Evolutionary conservation across 306 rosid species (phyloP), one percentile per base, ranked within the genome.

Genomic region (Spatholobus suberectus): DNA sequence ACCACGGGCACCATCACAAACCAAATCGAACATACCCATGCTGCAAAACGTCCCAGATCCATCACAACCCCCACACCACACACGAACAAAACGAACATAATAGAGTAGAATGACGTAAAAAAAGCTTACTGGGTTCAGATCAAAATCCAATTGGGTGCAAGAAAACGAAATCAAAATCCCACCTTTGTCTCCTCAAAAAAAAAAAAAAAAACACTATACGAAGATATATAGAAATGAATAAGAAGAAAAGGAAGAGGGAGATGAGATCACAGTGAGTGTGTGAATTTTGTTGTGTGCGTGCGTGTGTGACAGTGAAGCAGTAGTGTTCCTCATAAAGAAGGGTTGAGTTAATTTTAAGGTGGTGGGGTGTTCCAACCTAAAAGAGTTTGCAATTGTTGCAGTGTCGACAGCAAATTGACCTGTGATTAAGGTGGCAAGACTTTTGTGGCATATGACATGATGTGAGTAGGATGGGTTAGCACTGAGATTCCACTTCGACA

Each of bases 61-160:
- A 69, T 54, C 38, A 75, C n/a, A 40, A 73, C n/a, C 59, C 35
- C 43, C 8, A 5, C 1, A 69, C 34, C 54, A 12, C 20, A n/a
- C 11, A 49, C 23, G 32, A 4, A 8, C 58, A 46, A 80, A 85
- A 18, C 4, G 26, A 66, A 43, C 77, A 65, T 1, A 41, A 5
- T 2, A 24, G 52, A 52, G 54, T 11, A 24, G 57, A 76, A 70
- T 49, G 15, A 59, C 7, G 18, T 9, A 52, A 65, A 20, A 8
- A 63, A 77, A 73, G 38, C 90, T 84, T 87, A 84, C 88, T 73
- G 88, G 82, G 86, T 73, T 73, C 8, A 61, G 86, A 84, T 73
- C 73, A 77, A 79, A 84, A 84, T 81, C 84, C 78, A 87, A 81
- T 85, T 68, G 82, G 80, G 80, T 81, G 1, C 1, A 35, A 73